Evolutionary conservation across 768 basidiomycete species (phyloP).

Genomic region (Kwoniella mangroviensis): DNA sequence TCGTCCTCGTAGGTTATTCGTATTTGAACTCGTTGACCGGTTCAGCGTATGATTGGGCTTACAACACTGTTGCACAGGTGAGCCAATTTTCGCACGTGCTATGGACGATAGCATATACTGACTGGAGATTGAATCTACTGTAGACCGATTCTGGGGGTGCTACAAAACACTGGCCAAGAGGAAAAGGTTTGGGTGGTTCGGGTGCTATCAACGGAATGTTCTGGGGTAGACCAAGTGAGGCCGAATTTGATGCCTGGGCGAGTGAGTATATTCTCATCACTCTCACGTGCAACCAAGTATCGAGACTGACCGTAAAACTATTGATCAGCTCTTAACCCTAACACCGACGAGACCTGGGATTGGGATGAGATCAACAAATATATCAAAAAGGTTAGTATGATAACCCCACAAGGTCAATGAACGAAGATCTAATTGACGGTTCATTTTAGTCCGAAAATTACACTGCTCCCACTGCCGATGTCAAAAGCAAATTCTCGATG

Average conservation of each 20-base stretch:
- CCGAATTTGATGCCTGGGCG: conserved; percentile 48
- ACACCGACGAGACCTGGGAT: conserved; percentile 46
- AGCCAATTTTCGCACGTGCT: neutral
- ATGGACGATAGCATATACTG: neutral
- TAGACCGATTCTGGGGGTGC: conserved; percentile 34
- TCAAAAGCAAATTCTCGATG: conserved; percentile 62
- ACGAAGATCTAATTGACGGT: too few species aligned
- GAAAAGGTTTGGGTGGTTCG: conserved; percentile 72
- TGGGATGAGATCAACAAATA: conserved; percentile 51
- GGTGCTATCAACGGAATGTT: conserved; percentile 75
- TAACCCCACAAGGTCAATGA: neutral
- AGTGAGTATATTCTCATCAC: conserved; percentile 29
- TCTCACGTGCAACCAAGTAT: neutral
- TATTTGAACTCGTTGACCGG: conserved; percentile 42
- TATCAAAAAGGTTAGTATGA: conserved; percentile 52
- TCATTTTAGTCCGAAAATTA: conserved; percentile 67
- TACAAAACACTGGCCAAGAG: conserved; percentile 63
- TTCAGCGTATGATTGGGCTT: conserved; percentile 49
- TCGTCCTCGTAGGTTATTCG: conserved; percentile 29
- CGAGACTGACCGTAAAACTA: neutral
- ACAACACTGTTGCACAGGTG: conserved; percentile 48
- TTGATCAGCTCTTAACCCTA: conserved; percentile 57
- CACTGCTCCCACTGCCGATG: conserved; percentile 62
- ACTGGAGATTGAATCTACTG: neutral
- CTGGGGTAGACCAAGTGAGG: conserved; percentile 51